Percentiles rank a stretch among this genome's conserved stretches.
Evolutionary conservation across 768 basidiomycete species (phyloP).

Genomic region (Trametes maxima): DNA sequence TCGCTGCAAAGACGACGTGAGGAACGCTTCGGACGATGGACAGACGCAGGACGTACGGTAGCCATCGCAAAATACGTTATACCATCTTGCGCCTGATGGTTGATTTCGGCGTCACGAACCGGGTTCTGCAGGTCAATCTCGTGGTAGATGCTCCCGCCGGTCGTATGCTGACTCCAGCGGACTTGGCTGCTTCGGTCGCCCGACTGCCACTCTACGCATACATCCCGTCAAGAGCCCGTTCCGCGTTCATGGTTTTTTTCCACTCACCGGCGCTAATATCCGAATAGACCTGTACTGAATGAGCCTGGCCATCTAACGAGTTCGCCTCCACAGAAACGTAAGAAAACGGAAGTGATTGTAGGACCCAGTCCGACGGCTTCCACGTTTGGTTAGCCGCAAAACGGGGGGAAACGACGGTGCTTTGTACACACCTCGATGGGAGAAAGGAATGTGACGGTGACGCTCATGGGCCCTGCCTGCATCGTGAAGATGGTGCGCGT

Average conservation of each 20-base stretch:
- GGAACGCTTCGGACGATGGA: not conserved
- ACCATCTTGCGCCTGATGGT: constrained; percentile 20
- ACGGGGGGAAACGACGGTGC: not conserved
- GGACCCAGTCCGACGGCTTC: constrained; percentile 39
- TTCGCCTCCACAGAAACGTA: constrained; percentile 37
- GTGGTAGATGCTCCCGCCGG: constrained; percentile 15
- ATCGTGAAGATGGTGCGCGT: constrained; percentile 38
- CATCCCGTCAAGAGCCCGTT: not conserved
- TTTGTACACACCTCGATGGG: constrained; percentile 38
- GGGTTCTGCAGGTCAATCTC: constrained; percentile 11
- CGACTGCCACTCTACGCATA: constrained; percentile 19
- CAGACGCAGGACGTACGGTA: not conserved
- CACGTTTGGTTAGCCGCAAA: not conserved
- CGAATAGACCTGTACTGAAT: constrained; percentile 41
- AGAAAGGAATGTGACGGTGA: constrained; percentile 42
- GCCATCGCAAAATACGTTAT: constrained; percentile 20
- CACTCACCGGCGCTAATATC: constrained; percentile 41
- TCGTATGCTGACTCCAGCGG: constrained; percentile 11
- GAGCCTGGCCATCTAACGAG: constrained; percentile 36
- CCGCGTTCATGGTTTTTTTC: not conserved
- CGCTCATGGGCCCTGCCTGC: constrained; percentile 38
- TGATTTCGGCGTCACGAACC: constrained; percentile 5
- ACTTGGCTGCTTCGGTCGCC: constrained; percentile 5
- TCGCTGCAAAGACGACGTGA: not conserved
- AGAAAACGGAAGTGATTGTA: constrained; percentile 44